phyloP scores from a whole-genome alignment of 768 basidiomycete species.

The Suillus weaverae region DNA sequence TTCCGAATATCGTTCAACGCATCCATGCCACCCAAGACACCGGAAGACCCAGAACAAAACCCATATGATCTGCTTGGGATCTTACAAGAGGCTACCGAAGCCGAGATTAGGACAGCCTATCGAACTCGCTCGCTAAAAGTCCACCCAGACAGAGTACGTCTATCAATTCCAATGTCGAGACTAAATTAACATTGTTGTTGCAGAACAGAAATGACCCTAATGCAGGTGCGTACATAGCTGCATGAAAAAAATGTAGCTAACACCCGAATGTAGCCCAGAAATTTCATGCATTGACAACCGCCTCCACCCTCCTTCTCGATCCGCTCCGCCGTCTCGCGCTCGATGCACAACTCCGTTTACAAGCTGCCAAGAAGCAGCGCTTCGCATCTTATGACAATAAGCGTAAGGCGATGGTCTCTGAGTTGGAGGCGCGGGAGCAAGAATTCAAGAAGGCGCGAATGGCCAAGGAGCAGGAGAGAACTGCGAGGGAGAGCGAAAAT shows the following conservation, averaged over 20 bases:
- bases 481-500: slow-evolving; percentile 55
- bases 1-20: background rate
- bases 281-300: slow-evolving; percentile 82
- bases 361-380: slow-evolving; percentile 67
- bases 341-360: slow-evolving; percentile 74
- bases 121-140: slow-evolving; percentile 80
- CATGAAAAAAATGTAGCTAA: background rate
- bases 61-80: slow-evolving; percentile 74
- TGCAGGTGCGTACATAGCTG: slow-evolving; percentile 49
- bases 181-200: slow-evolving; percentile 15
- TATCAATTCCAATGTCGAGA: slow-evolving; percentile 12
- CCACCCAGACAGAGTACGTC: slow-evolving; percentile 79
- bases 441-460: slow-evolving; percentile 70
- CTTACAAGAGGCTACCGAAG: slow-evolving; percentile 64
- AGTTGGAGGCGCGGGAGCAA: slow-evolving; percentile 76
- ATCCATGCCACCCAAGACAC: slow-evolving; percentile 25
- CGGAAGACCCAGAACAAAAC: slow-evolving; percentile 58
- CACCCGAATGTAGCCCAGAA: slow-evolving; percentile 52
- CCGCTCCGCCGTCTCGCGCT: slow-evolving; percentile 75
- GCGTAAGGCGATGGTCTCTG: slow-evolving; percentile 71
- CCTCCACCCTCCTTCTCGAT: slow-evolving; percentile 80
- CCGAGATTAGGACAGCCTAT: slow-evolving; percentile 79
- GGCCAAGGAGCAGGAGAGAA: slow-evolving; percentile 62
- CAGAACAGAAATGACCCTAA: slow-evolving; percentile 81
- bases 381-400: slow-evolving; percentile 71